Conservation (phyloP, 805 yeast species). For the Metschnikowia noctiluminum region DNA sequence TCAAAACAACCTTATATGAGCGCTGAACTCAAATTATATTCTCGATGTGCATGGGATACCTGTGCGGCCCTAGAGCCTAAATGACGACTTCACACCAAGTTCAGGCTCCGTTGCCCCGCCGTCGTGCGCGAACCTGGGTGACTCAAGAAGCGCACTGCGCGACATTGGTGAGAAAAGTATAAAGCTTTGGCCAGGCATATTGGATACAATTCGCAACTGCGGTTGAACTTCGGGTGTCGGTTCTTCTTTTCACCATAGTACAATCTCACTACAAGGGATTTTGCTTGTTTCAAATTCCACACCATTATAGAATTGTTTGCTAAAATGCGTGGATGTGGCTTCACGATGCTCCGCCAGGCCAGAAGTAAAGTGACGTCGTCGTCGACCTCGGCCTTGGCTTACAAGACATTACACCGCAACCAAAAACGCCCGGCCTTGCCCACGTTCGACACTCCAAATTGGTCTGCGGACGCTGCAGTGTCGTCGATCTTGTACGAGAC, state of each 20-base stretch:
- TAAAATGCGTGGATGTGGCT: conserved; percentile 5
- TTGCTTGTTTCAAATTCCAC: no score
- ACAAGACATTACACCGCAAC: conserved; percentile 86
- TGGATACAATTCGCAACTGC: not conserved
- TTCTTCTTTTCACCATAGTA: no score
- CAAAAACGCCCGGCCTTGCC: conserved; percentile 88
- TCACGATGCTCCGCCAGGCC: conserved; percentile 14
- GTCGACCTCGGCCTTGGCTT: conserved; percentile 91
- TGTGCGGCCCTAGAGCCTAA: not conserved
- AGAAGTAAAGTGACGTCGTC: conserved; percentile 37
- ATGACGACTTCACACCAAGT: no score
- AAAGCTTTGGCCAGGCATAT: not conserved
- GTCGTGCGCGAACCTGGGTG: not conserved
- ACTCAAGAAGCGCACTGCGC: not conserved
- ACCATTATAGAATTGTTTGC: no score
- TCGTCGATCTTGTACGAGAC: conserved; percentile 93
- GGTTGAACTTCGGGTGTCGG: not conserved
- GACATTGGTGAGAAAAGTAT: not conserved
- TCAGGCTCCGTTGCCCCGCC: not conserved
- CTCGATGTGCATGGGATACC: not conserved
- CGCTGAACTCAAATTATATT: no score
- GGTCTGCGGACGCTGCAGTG: conserved; percentile 97
- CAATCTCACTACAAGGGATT: no score
- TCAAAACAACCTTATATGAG: no score
- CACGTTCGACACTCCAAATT: conserved; percentile 84